Percentiles rank a stretch among this genome's conserved stretches.
Evolutionary conservation across 2,329 filamentous ascomycete genomes (phyloP).

Genomic region (Trichoderma sp.): DNA sequence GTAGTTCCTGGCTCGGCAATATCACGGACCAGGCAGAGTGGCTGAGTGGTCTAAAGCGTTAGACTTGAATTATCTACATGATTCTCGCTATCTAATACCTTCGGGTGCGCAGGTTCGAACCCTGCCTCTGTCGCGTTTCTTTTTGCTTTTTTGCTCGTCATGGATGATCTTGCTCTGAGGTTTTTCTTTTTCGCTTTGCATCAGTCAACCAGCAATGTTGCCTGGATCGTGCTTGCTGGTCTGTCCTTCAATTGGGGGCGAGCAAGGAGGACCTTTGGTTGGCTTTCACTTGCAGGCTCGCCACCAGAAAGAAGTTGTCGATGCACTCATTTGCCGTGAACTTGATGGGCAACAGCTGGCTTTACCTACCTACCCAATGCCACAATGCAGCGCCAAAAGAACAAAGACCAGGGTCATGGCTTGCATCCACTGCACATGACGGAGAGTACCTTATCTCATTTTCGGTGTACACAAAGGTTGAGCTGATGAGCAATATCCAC

Average conservation of each 20-base stretch:
- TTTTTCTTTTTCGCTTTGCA: background rate
- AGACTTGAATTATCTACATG: constrained; percentile 25
- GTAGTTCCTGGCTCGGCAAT: background rate
- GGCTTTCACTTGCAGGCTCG: too few species aligned
- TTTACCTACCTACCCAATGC: too few species aligned
- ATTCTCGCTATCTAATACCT: constrained; percentile 28
- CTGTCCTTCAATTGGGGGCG: background rate
- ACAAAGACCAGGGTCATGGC: too few species aligned
- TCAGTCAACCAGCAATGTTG: too few species aligned
- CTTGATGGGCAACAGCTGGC: too few species aligned
- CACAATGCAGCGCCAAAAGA: too few species aligned
- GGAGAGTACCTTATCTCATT: background rate
- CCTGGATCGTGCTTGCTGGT: too few species aligned
- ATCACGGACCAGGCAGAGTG: constrained; percentile 22
- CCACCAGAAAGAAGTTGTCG: too few species aligned
- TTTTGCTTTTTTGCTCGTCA: background rate
- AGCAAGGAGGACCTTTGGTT: too few species aligned
- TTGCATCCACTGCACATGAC: background rate
- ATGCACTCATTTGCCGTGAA: too few species aligned
- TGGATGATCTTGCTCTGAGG: background rate
- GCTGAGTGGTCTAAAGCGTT: constrained; percentile 29
- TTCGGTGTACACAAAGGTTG: too few species aligned
- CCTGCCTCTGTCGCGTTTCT: constrained; percentile 26
- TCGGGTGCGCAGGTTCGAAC: constrained; percentile 29
- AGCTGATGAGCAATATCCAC: too few species aligned